Evolutionary conservation across 2,329 filamentous ascomycete genomes (phyloP).

Genomic region (Neophaeococcomyces mojaviensis): DNA sequence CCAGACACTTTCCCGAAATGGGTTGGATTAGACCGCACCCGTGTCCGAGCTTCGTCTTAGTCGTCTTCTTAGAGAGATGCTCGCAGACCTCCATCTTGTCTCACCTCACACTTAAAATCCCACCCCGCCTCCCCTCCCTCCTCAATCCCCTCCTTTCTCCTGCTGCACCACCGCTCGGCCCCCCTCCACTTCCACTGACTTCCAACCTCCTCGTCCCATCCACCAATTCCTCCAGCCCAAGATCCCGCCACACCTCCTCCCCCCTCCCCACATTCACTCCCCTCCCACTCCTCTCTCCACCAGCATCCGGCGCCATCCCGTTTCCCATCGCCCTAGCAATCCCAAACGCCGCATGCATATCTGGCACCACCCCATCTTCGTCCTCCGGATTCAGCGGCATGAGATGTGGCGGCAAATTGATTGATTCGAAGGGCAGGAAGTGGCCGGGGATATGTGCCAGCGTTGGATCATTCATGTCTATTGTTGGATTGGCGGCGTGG

Average conservation of each 20-base stretch:
- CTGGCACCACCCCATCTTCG: constrained; percentile 60
- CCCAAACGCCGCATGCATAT: constrained; percentile 61
- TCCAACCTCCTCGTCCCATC: constrained; percentile 9
- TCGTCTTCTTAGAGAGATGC: too few species aligned
- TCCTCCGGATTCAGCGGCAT: constrained; percentile 60
- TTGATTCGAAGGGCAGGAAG: constrained; percentile 50
- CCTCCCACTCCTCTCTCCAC: constrained; percentile 21
- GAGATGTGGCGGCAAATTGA: constrained; percentile 53
- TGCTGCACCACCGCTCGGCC: background rate
- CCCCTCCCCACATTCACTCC: constrained; percentile 16
- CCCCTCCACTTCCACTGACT: background rate
- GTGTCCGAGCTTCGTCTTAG: too few species aligned
- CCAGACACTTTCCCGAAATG: too few species aligned
- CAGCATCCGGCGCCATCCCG: constrained; percentile 33
- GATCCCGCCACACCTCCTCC: constrained; percentile 47
- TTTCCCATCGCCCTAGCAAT: constrained; percentile 53
- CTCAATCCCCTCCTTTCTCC: constrained; percentile 5
- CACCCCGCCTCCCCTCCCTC: constrained; percentile 10
- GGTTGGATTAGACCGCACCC: too few species aligned
- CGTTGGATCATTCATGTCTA: constrained; percentile 14
- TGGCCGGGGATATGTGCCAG: constrained; percentile 28
- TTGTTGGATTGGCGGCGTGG: constrained; percentile 3
- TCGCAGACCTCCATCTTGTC: too few species aligned
- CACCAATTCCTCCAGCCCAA: constrained; percentile 34
- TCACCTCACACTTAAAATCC: constrained; percentile 4